phyloP scores from a whole-genome alignment of 2,329 filamentous ascomycete genomes.

The Diplocarpon rosae region DNA sequence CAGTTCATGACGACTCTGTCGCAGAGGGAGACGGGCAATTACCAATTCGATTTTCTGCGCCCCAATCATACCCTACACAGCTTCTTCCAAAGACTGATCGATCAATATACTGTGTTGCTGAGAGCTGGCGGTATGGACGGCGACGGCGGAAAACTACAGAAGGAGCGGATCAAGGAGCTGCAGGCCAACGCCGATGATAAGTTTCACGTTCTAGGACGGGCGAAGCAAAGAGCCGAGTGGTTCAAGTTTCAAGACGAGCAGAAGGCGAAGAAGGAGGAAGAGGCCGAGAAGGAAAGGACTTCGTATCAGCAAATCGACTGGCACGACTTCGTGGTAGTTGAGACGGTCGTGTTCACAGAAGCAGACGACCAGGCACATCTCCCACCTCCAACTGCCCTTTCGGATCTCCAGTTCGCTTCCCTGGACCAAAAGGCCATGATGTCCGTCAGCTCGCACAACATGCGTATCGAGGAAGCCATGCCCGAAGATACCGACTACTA shows the following conservation, averaged over 20 bases:
- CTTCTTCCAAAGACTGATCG: conserved; percentile 84
- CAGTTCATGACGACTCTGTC: conserved; percentile 84
- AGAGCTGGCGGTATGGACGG: conserved; percentile 57
- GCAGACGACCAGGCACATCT: conserved; percentile 77
- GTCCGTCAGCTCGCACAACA: conserved; percentile 62
- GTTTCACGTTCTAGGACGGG: conserved; percentile 66
- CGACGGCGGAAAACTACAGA: conserved; percentile 50
- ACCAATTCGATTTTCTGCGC: conserved; percentile 90
- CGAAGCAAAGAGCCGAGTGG: conserved; percentile 81
- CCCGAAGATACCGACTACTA: conserved; percentile 61
- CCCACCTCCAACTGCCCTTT: conserved; percentile 77
- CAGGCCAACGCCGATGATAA: conserved; percentile 68
- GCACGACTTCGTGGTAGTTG: conserved; percentile 94
- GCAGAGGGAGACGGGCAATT: conserved; percentile 81
- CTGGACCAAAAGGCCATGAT: conserved; percentile 90
- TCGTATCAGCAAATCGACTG: conserved; percentile 85
- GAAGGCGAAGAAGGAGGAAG: conserved; percentile 80
- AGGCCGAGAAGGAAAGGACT: conserved; percentile 68
- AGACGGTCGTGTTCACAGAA: conserved; percentile 87
- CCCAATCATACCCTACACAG: conserved; percentile 94
- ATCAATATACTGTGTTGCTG: conserved; percentile 81
- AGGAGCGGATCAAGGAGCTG: conserved; percentile 62
- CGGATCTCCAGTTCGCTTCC: conserved; percentile 86
- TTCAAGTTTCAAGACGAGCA: conserved; percentile 73
- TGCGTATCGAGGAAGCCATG: conserved; percentile 91